These are phyloP conservation scores for Porodaedalea pini DNA, from an alignment of 1,284 basidiomycete genomes.

Conservation along the genomic window DNA sequence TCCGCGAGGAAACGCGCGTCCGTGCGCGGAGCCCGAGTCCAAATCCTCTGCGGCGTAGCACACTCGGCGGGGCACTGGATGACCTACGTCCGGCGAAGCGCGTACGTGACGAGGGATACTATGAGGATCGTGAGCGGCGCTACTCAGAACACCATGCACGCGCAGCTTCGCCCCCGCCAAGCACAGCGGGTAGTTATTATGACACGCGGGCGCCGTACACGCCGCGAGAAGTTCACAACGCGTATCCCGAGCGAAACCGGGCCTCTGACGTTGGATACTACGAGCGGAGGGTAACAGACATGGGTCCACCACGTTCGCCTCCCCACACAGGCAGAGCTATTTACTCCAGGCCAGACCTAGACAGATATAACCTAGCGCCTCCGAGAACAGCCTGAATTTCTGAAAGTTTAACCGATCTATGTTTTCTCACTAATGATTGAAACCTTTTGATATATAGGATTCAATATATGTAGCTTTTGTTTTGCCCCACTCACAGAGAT, in stretches of 20 bases:
- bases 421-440: no score
- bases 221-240: constrained; percentile 1
- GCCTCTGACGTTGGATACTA: constrained; percentile 12
- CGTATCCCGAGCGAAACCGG: constrained; percentile 5
- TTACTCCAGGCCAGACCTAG: constrained; percentile 17
- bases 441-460: no score
- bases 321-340: constrained; percentile 14
- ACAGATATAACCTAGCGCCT: constrained; percentile 15
- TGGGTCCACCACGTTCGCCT: constrained; percentile 9
- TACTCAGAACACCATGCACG: constrained; percentile 10
- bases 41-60: constrained; percentile 11
- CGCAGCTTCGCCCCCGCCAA: constrained; percentile 10
- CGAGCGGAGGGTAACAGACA: constrained; percentile 13
- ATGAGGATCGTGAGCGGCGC: constrained; percentile 9
- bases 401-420: neutral
- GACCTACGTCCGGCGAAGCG: constrained; percentile 18
- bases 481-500: no score
- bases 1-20: constrained; percentile 12
- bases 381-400: constrained; percentile 17
- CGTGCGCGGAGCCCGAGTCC: constrained; percentile 15
- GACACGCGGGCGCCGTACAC: constrained; percentile 1
- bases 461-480: no score
- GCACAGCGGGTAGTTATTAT: constrained; percentile 6
- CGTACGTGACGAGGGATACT: constrained; percentile 16
- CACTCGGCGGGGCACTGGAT: neutral